Evolutionary conservation across 202 grass and related monocot genomes (phyloP).

Genomic region (Schoenoplectus tabernaemontani): DNA sequence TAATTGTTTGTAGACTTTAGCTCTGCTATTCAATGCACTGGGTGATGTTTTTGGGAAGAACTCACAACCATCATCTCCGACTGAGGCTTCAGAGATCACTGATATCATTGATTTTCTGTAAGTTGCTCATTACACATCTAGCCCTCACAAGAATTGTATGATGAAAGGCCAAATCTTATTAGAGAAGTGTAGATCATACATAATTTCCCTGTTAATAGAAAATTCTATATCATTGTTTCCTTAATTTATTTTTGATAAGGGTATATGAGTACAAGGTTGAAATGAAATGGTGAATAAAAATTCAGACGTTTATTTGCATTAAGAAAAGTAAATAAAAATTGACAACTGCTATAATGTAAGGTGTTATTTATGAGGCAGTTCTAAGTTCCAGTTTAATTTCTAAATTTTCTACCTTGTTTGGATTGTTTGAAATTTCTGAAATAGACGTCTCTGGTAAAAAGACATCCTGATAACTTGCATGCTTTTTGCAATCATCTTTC

Average conservation of each 20-base stretch:
- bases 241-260: background rate
- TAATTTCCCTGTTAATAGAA: background rate
- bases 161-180: background rate
- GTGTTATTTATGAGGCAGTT: background rate
- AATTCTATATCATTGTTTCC: background rate
- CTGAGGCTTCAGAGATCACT: conserved; percentile 68
- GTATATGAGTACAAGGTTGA: background rate
- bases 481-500: background rate
- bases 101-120: conserved; percentile 97
- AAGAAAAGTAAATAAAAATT: background rate
- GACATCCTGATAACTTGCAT: background rate
- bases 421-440: background rate
- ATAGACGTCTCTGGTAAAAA: background rate
- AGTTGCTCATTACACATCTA: conserved; percentile 22
- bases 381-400: background rate
- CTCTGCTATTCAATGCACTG: conserved; percentile 78
- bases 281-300: background rate
- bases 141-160: background rate
- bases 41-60: conserved; percentile 95
- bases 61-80: conserved; percentile 51
- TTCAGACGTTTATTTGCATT: background rate
- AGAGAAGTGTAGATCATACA: background rate
- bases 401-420: background rate
- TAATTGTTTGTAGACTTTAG: conserved; percentile 64
- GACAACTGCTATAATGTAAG: background rate